Evolutionary conservation across 2,329 filamentous ascomycete genomes (phyloP), one percentile per base, ranked within the genome.

Genomic region (Metarhizium album): DNA sequence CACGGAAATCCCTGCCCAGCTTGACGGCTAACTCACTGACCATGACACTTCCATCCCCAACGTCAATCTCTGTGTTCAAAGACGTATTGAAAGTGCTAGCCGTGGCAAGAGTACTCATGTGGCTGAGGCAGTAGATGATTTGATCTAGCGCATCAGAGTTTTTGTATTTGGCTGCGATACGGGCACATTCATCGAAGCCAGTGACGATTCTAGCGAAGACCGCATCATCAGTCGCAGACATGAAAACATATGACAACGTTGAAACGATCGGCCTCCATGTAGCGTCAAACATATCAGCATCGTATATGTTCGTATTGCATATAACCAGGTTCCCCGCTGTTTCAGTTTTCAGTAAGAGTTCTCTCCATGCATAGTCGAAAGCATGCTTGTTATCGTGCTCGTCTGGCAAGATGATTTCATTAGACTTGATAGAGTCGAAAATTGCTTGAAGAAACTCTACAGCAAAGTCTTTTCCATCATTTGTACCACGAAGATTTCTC

Each of bases 281-380:
- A 22, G 90, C 86, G 52, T 86, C 83, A 66, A 98, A 98, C 88
- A 98, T 96, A 64, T 98, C 90, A 3, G 90, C 88, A 67, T 98
- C 94, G 66, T 89, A 98, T 38, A 95, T 83, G 63, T 96, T 97
- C 4, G 91, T 95, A 58, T 95, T 79, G 64, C 90, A 94, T 29
- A 91, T 74, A 33, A 86, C 72, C 43, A 97, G 74, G 48, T 84
- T 79, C 1, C 86, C 83, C 1, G 88, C 81, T 6, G 82, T 80
- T 57, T 87, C 83, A 0, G 90, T 85, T 70, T 97, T 97, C 56
- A 90, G 71, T 40, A 97, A 72, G 11, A 98, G 72, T 66, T 98
- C 93, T 65, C 91, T 91, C 93, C 93, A 98, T 2, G 93, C 91
- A 67, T 95, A 93, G 65, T 97, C 91, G 63, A 97, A 97, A 1